These are phyloP conservation scores for Candida gorgasii DNA, from an alignment of 805 yeast species.

Conservation along the genomic window DNA sequence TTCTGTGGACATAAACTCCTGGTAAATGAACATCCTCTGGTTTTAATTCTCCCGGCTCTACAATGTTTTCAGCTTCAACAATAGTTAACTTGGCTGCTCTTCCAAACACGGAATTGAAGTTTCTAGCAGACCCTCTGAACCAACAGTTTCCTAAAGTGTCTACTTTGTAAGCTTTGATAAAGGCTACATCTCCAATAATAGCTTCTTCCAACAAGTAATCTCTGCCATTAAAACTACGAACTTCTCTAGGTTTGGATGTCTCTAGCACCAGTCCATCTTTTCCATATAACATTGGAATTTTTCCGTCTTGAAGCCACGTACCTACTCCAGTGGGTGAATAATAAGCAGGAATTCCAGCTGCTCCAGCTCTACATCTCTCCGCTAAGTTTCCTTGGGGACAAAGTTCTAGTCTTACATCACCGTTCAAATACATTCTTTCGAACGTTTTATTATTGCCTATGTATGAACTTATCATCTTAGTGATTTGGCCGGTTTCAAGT, in stretches of 20 bases:
- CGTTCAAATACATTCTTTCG: constrained; percentile 41
- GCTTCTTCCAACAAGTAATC: constrained; percentile 46
- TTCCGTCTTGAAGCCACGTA: constrained; percentile 53
- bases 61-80: constrained; percentile 53
- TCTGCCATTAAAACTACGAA: constrained; percentile 43
- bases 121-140: constrained; percentile 48
- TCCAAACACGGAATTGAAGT: constrained; percentile 48
- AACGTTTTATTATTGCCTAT: constrained; percentile 47
- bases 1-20: constrained; percentile 42
- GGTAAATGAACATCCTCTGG: constrained; percentile 51
- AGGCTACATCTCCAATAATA: constrained; percentile 48
- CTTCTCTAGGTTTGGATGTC: constrained; percentile 40
- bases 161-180: constrained; percentile 49
- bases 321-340: constrained; percentile 52
- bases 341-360: constrained; percentile 51
- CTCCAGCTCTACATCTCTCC: constrained; percentile 49
- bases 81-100: constrained; percentile 46
- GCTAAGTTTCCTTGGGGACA: constrained; percentile 56
- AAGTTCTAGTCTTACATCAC: constrained; percentile 46
- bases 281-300: constrained; percentile 44
- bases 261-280: constrained; percentile 34
- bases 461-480: constrained; percentile 47
- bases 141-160: constrained; percentile 50
- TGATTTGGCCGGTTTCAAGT: constrained; percentile 43
- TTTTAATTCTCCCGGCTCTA: constrained; percentile 43